Evolutionary conservation across 139 green algal species (phyloP), one percentile per base, ranked within the genome.

Genomic region (Pleodorina starrii): DNA sequence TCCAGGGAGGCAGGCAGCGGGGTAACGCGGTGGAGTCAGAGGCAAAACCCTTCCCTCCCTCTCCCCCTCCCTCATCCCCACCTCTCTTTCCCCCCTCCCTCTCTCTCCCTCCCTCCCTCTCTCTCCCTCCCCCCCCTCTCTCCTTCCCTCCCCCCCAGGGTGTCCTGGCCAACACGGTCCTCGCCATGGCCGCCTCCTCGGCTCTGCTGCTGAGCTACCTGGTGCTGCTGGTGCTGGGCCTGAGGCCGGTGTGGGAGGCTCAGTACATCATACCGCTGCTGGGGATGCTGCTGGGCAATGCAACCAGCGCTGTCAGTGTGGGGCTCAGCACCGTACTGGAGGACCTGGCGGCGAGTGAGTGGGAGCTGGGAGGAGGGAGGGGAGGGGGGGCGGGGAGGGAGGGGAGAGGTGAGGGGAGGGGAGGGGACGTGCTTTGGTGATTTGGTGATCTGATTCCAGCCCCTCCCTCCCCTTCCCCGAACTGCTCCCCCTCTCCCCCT

Each of bases 231-330:
- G 93, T 98, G n/a, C 86, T 93, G 78, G 82, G 75, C 0, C 59
- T 92, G 25, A 48, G 86, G 32, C 96, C 96, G 21, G 96, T 91
- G 90, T 98, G 91, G 75, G 89, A 94, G n/a, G 88, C 95, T 1
- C 92, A 95, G 66, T 96, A 95, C 85, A 42, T 92, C 48, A 94
- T 97, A 38, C 95, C 96, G 10, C 88, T 96, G 42, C 78, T 97
- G 88, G 96, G 96, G 78, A 97, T 98, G 95, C 84, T 99, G 88
- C 89, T 98, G 91, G 96, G 96, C 77, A 98, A 98, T 89, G 92
- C 94, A 16, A 96, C 97, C 66, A 94, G 85, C 29, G 92, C 93
- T 40, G 90, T 98, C 48, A 95, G 92, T n/a, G 86, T 98, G 6
- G 96, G 95, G 0, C 91, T 98, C 27, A 93, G 87, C 38, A 91